These are phyloP conservation scores for Typha latifolia DNA, from an alignment of 176 grass and related monocot genomes.

Conservation along the genomic window DNA sequence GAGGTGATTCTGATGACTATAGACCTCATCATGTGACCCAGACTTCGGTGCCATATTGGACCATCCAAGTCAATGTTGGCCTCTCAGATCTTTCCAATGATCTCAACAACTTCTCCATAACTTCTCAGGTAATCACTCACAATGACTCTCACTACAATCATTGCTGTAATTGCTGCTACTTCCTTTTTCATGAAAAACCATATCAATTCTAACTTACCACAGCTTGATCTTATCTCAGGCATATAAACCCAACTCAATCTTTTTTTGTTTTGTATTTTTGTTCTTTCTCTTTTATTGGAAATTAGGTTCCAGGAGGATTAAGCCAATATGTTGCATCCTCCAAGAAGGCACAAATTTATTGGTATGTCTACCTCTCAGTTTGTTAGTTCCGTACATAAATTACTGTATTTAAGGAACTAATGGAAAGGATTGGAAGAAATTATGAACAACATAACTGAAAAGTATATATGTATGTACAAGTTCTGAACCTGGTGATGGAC, in stretches of 20 bases:
- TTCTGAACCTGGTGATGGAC: no score
- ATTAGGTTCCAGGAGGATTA: conserved; percentile 15
- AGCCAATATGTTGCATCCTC: conserved; percentile 2
- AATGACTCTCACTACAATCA: background rate
- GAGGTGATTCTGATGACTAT: background rate
- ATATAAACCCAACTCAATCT: no score
- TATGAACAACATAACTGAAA: no score
- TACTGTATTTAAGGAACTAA: no score
- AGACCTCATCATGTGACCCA: background rate
- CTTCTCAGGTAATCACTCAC: conserved; percentile 21
- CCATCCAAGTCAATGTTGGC: background rate
- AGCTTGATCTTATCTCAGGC: no score
- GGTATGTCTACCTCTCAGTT: conserved; percentile 3
- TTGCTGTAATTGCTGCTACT: no score
- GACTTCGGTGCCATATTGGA: conserved; percentile 11
- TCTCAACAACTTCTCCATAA: conserved; percentile 16
- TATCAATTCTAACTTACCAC: no score
- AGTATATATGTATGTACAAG: no score
- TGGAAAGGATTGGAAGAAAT: no score
- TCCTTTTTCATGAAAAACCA: background rate
- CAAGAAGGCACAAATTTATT: conserved; percentile 1
- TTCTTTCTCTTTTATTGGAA: background rate
- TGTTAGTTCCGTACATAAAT: no score
- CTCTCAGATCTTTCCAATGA: conserved; percentile 15
- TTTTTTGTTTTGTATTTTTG: background rate